These are phyloP conservation scores for Scutellaria minor DNA, from an alignment of 257 asterid genomes.

Conservation along the genomic window DNA sequence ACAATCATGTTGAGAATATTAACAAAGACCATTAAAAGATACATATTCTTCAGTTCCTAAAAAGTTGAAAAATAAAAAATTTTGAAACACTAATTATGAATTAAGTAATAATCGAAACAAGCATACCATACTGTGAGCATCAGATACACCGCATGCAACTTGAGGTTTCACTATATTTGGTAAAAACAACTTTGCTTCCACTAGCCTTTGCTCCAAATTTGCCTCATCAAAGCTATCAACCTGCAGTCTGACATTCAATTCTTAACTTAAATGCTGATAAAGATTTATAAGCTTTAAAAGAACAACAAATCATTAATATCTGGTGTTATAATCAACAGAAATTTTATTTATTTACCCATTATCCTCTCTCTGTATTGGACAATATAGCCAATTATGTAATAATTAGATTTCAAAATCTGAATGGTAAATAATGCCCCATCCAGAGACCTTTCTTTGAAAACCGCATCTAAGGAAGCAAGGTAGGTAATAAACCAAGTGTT, in stretches of 20 bases:
- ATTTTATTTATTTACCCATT: slow-evolving; percentile 17
- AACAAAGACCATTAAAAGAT: not conserved
- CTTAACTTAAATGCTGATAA: slow-evolving; percentile 37
- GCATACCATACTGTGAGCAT: slow-evolving; percentile 96
- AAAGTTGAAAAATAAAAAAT: slow-evolving; percentile 1
- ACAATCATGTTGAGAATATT: slow-evolving; percentile 2
- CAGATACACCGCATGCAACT: slow-evolving; percentile 96
- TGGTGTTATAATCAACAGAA: slow-evolving; percentile 19
- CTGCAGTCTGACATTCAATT: slow-evolving; percentile 53
- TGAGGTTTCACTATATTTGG: slow-evolving; percentile 97
- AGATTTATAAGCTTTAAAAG: slow-evolving; percentile 28
- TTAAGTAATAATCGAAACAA: slow-evolving; percentile 1
- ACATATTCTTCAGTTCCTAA: slow-evolving; percentile 15
- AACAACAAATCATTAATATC: slow-evolving; percentile 4
- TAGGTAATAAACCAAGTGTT: not conserved
- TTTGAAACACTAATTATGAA: not conserved
- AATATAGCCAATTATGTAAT: slow-evolving; percentile 20
- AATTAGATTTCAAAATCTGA: slow-evolving; percentile 15
- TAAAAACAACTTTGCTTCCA: slow-evolving; percentile 65
- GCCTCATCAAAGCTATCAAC: slow-evolving; percentile 74
- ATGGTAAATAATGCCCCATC: not conserved
- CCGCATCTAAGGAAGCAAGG: not conserved
- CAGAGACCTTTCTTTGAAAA: not conserved
- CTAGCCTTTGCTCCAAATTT: slow-evolving; percentile 65
- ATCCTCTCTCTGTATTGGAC: slow-evolving; percentile 13